Percentiles rank a stretch among this genome's conserved stretches.
phyloP scores from a whole-genome alignment of 305 asterid species.

The Fraxinus ornus region DNA sequence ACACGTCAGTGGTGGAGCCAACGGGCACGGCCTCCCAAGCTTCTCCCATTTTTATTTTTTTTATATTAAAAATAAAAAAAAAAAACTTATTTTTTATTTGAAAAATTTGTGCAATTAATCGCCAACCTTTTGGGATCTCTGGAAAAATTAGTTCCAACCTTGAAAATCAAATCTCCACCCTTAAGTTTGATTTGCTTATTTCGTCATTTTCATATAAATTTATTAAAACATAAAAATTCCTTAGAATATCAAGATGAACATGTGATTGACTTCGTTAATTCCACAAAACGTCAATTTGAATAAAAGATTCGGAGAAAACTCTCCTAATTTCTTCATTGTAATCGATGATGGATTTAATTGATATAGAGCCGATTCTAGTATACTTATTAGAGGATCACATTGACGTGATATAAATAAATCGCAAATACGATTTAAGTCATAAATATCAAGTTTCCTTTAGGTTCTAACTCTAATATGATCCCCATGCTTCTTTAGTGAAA shows the following conservation, averaged over 20 bases:
- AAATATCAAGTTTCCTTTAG: not conserved
- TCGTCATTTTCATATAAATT: not conserved
- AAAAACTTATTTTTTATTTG: not conserved
- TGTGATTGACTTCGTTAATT: not conserved
- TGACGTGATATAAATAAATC: not conserved
- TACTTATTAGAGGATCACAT: not conserved
- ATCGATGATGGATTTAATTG: not conserved
- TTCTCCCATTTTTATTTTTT: not conserved
- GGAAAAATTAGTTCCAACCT: not conserved
- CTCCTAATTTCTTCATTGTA: not conserved
- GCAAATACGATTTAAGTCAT: not conserved
- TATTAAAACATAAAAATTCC: too few species aligned
- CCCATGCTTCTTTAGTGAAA: not conserved
- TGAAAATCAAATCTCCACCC: not conserved
- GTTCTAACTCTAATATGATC: not conserved
- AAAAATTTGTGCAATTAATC: not conserved
- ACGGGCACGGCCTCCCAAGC: slow-evolving; percentile 2
- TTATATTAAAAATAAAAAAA: too few species aligned
- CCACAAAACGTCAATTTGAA: not conserved
- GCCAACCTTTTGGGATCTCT: not conserved
- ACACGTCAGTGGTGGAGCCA: not conserved
- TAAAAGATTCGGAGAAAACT: not conserved
- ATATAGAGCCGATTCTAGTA: not conserved
- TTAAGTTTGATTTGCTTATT: not conserved
- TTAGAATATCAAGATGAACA: not conserved